Conservation (phyloP, 176 grass and related monocot species). For the Cenchrus americanus region DNA sequence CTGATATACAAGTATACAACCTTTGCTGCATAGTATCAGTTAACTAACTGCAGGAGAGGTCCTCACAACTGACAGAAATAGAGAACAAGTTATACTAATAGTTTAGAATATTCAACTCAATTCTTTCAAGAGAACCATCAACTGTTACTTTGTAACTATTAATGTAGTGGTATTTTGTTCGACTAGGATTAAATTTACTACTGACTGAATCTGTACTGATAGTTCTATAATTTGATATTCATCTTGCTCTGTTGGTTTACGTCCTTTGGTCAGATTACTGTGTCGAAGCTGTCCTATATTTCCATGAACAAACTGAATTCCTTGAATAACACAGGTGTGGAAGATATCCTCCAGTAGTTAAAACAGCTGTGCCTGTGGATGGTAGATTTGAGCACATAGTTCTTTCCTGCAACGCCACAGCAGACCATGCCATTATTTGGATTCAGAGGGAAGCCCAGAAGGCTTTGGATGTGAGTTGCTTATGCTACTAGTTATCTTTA, state of each 20-base stretch:
- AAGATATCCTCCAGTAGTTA: conserved; percentile 86
- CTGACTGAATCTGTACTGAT: neutral
- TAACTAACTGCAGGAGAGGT: neutral
- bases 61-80: neutral
- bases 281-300: conserved; percentile 6
- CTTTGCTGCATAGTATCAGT: neutral
- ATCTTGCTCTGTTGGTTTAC: neutral
- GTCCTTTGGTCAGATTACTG: neutral
- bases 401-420: conserved; percentile 94
- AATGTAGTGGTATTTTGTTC: neutral
- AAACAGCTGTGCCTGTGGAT: conserved; percentile 94
- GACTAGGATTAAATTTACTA: neutral
- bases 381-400: conserved; percentile 95
- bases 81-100: neutral
- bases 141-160: neutral
- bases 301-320: neutral
- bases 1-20: neutral
- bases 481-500: neutral
- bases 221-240: neutral
- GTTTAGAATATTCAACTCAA: neutral
- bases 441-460: conserved; percentile 81
- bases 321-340: conserved; percentile 61
- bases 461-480: conserved; percentile 81
- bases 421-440: conserved; percentile 85
- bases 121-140: neutral